phyloP scores from a whole-genome alignment of 1,284 basidiomycete genomes.

The Inonotus hispidus region DNA sequence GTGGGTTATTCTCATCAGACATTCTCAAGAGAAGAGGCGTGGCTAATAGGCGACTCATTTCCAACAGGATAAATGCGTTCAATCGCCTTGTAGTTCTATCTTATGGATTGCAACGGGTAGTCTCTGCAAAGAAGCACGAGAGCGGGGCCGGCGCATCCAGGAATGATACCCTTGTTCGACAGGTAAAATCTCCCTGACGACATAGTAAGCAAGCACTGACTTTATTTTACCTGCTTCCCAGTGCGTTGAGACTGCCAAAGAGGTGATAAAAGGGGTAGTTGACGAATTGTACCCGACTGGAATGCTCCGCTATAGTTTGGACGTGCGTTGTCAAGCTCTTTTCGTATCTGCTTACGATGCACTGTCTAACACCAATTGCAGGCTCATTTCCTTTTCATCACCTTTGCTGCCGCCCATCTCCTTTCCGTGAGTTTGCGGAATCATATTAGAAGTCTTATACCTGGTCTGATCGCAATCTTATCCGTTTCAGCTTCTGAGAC shows the following conservation, averaged over 20 bases:
- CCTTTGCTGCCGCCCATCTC: slow-evolving; percentile 17
- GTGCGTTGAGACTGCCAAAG: slow-evolving; percentile 42
- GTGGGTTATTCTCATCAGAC: slow-evolving; percentile 27
- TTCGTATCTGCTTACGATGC: not conserved
- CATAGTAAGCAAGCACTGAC: not conserved
- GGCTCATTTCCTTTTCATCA: slow-evolving; percentile 18
- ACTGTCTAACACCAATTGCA: not conserved
- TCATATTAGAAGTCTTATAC: not conserved
- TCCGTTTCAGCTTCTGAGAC: slow-evolving; percentile 13
- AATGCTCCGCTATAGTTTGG: slow-evolving; percentile 45
- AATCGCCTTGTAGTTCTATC: slow-evolving; percentile 49
- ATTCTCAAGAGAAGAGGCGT: not conserved
- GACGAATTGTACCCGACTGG: slow-evolving; percentile 43
- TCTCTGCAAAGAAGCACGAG: slow-evolving; percentile 29
- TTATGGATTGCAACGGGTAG: slow-evolving; percentile 42
- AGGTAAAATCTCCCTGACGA: slow-evolving; percentile 16
- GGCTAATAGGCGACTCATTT: not conserved
- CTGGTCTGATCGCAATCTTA: not conserved
- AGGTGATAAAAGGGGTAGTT: slow-evolving; percentile 44
- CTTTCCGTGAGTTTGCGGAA: slow-evolving; percentile 5
- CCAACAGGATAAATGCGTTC: slow-evolving; percentile 42
- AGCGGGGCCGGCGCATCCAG: slow-evolving; percentile 30
- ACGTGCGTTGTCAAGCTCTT: slow-evolving; percentile 30
- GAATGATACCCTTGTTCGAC: slow-evolving; percentile 36
- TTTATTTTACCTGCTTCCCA: slow-evolving; percentile 19